phyloP scores from a whole-genome alignment of 1,284 basidiomycete genomes.

The Tranzscheliella williamsii region DNA sequence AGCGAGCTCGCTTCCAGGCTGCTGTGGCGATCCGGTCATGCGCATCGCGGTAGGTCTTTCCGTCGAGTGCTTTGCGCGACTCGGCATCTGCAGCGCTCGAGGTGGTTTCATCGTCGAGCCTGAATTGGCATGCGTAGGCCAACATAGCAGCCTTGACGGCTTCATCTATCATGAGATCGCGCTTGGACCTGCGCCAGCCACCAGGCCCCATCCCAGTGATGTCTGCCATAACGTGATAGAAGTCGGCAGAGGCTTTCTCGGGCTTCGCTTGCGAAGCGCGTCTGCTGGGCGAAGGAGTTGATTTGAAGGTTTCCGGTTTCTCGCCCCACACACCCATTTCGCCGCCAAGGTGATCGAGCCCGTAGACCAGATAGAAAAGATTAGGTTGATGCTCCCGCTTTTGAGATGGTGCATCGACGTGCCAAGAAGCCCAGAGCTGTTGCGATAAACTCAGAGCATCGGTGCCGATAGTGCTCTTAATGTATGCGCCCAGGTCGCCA shows the following conservation, averaged over 20 bases:
- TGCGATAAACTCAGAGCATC: constrained; percentile 27
- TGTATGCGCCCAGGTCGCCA: constrained; percentile 35
- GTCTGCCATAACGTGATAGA: constrained; percentile 19
- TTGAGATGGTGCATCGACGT: constrained; percentile 28
- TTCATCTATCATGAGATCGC: constrained; percentile 38
- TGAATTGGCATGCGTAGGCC: constrained; percentile 41
- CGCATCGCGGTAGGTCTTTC: constrained; percentile 28
- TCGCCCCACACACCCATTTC: constrained; percentile 42
- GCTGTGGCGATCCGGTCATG: constrained; percentile 40
- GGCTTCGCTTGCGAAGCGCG: no score
- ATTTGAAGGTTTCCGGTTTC: constrained; percentile 13
- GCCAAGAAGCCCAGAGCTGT: constrained; percentile 39
- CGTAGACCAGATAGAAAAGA: constrained; percentile 40
- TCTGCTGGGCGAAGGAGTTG: neutral
- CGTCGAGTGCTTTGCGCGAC: constrained; percentile 14
- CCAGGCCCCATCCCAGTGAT: constrained; percentile 27
- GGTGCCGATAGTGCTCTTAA: constrained; percentile 36
- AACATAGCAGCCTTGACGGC: constrained; percentile 43
- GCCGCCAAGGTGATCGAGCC: constrained; percentile 37
- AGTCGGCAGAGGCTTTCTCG: neutral
- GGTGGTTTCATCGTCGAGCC: constrained; percentile 36
- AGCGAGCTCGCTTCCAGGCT: constrained; percentile 36
- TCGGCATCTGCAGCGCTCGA: constrained; percentile 14
- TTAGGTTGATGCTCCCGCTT: constrained; percentile 37
- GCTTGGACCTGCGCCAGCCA: constrained; percentile 31